A percentile compares a stretch with the other conserved stretches of the same genome.
Conservation (phyloP, 352 stramenopile genomes). For the Albugo candida region DNA sequence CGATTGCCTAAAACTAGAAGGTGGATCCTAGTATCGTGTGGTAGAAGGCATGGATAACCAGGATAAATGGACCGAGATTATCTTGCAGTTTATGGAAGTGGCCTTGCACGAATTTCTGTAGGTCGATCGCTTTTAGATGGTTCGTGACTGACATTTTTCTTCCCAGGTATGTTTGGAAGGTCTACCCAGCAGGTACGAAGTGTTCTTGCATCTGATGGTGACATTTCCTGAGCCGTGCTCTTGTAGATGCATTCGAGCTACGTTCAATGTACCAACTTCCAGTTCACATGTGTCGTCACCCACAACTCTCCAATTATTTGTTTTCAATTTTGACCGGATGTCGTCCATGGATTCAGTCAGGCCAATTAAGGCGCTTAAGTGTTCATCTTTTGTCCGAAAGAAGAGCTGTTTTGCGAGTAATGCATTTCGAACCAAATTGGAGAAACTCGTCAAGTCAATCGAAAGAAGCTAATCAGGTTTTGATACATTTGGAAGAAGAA, state of each 20-base stretch:
- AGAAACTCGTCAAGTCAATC: conserved; percentile 1
- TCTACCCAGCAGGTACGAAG: conserved; percentile 32
- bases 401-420: conserved; percentile 20
- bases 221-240: conserved; percentile 1
- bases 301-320: conserved; percentile 55
- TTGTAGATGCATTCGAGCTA: conserved; percentile 27
- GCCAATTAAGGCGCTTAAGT: conserved; percentile 47
- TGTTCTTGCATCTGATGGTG: neutral
- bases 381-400: conserved; percentile 30
- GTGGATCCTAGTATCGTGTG: conserved; percentile 13
- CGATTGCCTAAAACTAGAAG: conserved; percentile 2
- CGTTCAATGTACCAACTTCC: conserved; percentile 52
- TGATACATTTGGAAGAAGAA: conserved; percentile 25
- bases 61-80: conserved; percentile 8
- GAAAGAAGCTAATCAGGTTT: neutral
- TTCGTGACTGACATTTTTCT: neutral
- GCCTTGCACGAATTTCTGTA: conserved; percentile 64
- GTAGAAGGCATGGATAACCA: conserved; percentile 6
- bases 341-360: conserved; percentile 27
- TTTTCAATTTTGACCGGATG: conserved; percentile 49
- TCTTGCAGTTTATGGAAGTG: conserved; percentile 63
- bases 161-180: conserved; percentile 22
- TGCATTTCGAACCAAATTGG: conserved; percentile 35
- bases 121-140: conserved; percentile 1
- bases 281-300: conserved; percentile 61